Base-by-base conservation (phyloP, 805 yeast species). In the Yamadazyma insecticola region DNA sequence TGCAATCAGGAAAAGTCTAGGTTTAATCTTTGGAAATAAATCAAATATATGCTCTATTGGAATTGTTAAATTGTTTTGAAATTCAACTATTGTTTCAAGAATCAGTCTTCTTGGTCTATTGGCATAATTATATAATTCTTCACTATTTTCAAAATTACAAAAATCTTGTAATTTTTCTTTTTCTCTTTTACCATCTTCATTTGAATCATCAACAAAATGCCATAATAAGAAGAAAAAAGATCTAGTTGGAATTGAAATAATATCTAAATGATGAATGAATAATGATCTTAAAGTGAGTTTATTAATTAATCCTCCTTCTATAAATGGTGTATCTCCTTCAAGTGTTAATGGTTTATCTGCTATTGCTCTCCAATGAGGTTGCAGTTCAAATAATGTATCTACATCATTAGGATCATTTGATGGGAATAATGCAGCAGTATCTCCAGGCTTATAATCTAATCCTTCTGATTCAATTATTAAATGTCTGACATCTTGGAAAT, bases 31-130 rank as follows among this genome's bases (percentile, higher is more conserved):
- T 4, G 97, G 97, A 41, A 92, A 66, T 14, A 86, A 57, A 38
- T 92, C 97, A 25, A 85, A 64, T 4, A 87, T 45, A 47, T 82
- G 81, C 35, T 76, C 81, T 21, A 84, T 50, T 1, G 98, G 97
- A 17, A 92, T 76, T 29, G 58, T 67, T 24, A 92, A 64, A 43
- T 63, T 61, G 4, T 86, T 72, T 39, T 74, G 77, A 50, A 92
- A 92, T 51, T 92, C 99, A 31, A 76, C 70, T 5, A 92, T 53
- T 0, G 84, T 82, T 53, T 92, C 99, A 14, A 88, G 50, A 4
- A 89, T 72, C 29, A 95, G 87, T 43, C 99, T 57, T 41, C 96
- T 70, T 4, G 97, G 97, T 37, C 97, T 64, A 50, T 87, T 84
- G n/a, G 94, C 94, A 55, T 92, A 92, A 53, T 90, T 80, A 52